A percentile compares a stretch with the other conserved stretches of the same genome.
Evolutionary conservation across 1,284 basidiomycete species (phyloP).

Genomic region (Irpex sp.): DNA sequence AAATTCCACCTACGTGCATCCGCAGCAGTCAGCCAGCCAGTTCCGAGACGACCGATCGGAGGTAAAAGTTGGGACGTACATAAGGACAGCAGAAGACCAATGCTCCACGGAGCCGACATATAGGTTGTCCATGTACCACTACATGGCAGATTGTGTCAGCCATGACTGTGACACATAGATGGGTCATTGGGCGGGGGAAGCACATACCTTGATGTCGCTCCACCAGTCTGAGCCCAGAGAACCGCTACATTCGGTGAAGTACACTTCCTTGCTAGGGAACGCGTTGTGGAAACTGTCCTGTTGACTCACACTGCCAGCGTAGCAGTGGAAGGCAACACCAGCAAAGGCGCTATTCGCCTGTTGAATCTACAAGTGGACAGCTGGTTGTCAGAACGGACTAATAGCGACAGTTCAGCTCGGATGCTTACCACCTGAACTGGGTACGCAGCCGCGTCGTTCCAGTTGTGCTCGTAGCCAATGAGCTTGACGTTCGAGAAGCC

Average conservation of each 20-base stretch:
- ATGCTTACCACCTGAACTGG: constrained; percentile 41
- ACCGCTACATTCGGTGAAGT: constrained; percentile 53
- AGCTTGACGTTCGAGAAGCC: constrained; percentile 41
- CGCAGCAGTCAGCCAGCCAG: background rate
- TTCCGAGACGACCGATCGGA: background rate
- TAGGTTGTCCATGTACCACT: constrained; percentile 79
- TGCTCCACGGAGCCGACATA: constrained; percentile 44
- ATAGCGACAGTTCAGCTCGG: background rate
- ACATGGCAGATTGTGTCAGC: background rate
- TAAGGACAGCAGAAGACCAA: constrained; percentile 38
- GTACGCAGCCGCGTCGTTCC: constrained; percentile 45
- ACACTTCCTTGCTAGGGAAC: constrained; percentile 46
- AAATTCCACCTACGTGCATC: constrained; percentile 60
- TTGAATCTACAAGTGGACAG: constrained; percentile 36
- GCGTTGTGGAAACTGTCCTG: constrained; percentile 42
- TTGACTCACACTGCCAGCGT: constrained; percentile 36
- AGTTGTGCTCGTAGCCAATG: constrained; percentile 49
- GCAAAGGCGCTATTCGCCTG: constrained; percentile 41
- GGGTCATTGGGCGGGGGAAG: background rate
- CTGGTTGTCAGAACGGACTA: background rate
- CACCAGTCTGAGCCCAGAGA: constrained; percentile 67
- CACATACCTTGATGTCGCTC: constrained; percentile 66
- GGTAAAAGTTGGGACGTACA: constrained; percentile 1
- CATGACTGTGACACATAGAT: background rate
- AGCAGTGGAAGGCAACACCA: constrained; percentile 51